These are phyloP conservation scores for Bigelowiella natans DNA, from an alignment of 78 protist species.

Conservation along the genomic window DNA sequence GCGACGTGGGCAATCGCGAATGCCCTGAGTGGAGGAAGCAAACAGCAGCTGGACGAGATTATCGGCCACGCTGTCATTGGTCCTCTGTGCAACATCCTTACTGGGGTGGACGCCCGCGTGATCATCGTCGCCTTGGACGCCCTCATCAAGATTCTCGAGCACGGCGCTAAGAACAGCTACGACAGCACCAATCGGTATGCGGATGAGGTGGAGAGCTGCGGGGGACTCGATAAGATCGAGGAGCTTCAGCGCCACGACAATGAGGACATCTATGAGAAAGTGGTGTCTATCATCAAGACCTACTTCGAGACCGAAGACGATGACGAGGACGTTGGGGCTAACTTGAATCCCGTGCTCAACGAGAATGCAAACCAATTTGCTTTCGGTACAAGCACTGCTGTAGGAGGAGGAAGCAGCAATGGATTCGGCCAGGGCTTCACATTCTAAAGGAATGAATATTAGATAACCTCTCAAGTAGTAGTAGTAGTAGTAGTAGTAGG, in stretches of 20 bases:
- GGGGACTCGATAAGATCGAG: not conserved
- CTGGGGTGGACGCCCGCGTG: not conserved
- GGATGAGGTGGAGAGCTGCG: not conserved
- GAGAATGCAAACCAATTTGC: too few species aligned
- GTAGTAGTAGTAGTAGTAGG: too few species aligned
- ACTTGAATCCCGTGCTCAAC: too few species aligned
- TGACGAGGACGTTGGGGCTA: too few species aligned
- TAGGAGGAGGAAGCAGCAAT: too few species aligned
- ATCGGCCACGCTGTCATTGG: not conserved
- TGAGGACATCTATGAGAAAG: not conserved
- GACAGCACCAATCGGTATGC: not conserved
- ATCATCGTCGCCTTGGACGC: not conserved
- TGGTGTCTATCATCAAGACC: not conserved
- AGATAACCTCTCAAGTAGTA: too few species aligned
- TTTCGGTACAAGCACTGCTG: too few species aligned
- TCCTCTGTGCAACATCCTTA: not conserved
- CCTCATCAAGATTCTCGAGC: not conserved
- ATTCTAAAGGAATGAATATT: too few species aligned
- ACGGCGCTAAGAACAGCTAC: not conserved
- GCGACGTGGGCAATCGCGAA: constrained; percentile 8
- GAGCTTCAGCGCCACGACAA: not conserved
- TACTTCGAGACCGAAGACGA: not conserved
- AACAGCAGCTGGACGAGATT: not conserved
- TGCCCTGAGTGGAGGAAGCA: not conserved
- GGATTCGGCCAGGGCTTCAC: too few species aligned